phyloP scores from a whole-genome alignment of 352 stramenopile genomes.

The Peronosclerospora sorghi region DNA sequence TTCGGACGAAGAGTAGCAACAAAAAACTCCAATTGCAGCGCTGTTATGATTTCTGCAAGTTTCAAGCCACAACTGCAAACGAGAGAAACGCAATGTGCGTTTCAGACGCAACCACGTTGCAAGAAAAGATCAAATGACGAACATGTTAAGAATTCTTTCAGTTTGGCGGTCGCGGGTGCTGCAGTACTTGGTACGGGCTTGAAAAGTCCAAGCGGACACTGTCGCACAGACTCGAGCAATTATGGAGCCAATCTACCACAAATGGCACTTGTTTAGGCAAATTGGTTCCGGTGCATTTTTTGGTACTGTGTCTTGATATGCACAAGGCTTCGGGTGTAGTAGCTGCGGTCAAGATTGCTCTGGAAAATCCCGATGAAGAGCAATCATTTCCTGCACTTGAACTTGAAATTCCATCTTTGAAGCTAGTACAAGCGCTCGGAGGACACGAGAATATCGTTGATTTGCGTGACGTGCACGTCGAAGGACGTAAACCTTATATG shows the following conservation, averaged over 20 bases:
- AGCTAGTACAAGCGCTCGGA: conserved; percentile 59
- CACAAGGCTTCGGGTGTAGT: conserved; percentile 59
- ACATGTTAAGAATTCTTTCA: conserved; percentile 16
- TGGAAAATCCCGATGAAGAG: conserved; percentile 17
- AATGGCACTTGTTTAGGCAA: conserved; percentile 59
- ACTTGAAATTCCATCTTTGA: conserved; percentile 57
- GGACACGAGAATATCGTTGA: conserved; percentile 82
- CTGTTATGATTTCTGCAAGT: too few species aligned
- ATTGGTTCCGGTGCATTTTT: conserved; percentile 65
- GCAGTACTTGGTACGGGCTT: conserved; percentile 35
- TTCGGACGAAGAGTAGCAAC: conserved; percentile 15
- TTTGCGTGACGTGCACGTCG: conserved; percentile 73
- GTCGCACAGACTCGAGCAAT: conserved; percentile 28
- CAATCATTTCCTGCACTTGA: conserved; percentile 44
- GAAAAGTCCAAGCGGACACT: conserved; percentile 21
- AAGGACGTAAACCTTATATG: conserved; percentile 66
- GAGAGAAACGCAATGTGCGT: conserved; percentile 18
- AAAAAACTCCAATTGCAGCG: conserved; percentile 14
- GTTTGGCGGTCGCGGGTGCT: conserved; percentile 36
- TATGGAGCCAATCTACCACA: conserved; percentile 21
- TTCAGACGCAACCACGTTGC: conserved; percentile 23
- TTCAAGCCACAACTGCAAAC: conserved; percentile 6
- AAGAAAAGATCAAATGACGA: conserved; percentile 5
- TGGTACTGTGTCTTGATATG: conserved; percentile 60
- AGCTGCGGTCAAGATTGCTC: conserved; percentile 55